phyloP scores from a whole-genome alignment of 1,284 basidiomycete genomes.

The Apiotrichum laibachii region DNA sequence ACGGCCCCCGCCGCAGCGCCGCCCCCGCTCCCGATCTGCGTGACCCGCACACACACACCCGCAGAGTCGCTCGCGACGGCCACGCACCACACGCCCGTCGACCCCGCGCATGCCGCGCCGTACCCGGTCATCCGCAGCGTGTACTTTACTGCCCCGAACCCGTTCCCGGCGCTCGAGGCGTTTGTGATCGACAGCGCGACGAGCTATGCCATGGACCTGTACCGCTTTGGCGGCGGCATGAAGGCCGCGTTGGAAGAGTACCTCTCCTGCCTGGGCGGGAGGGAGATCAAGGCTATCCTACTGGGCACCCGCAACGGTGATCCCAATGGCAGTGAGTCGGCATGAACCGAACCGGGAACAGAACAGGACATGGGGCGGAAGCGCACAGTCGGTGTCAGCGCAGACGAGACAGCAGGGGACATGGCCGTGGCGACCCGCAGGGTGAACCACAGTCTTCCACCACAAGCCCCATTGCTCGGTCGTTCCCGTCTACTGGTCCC shows the following conservation, averaged over 20 bases:
- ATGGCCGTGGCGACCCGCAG: too few species aligned
- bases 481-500: too few species aligned
- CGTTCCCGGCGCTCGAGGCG: conserved; percentile 77
- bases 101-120: conserved; percentile 9
- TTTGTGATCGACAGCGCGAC: conserved; percentile 70
- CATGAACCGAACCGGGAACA: too few species aligned
- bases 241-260: conserved; percentile 73
- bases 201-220: conserved; percentile 77
- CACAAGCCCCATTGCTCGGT: too few species aligned
- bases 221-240: conserved; percentile 77
- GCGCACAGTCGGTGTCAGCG: not conserved
- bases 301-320: conserved; percentile 85
- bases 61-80: not conserved
- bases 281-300: conserved; percentile 68
- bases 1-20: conserved; percentile 16
- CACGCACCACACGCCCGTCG: conserved; percentile 27
- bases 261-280: conserved; percentile 55
- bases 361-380: too few species aligned
- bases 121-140: conserved; percentile 67
- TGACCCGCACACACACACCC: not conserved
- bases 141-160: conserved; percentile 86
- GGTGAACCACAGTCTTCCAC: too few species aligned
- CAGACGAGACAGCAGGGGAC: not conserved
- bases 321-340: conserved; percentile 79
- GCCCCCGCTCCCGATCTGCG: conserved; percentile 15